phyloP scores from a whole-genome alignment of 2,329 filamentous ascomycete species.

The Nigrospora oryzae region DNA sequence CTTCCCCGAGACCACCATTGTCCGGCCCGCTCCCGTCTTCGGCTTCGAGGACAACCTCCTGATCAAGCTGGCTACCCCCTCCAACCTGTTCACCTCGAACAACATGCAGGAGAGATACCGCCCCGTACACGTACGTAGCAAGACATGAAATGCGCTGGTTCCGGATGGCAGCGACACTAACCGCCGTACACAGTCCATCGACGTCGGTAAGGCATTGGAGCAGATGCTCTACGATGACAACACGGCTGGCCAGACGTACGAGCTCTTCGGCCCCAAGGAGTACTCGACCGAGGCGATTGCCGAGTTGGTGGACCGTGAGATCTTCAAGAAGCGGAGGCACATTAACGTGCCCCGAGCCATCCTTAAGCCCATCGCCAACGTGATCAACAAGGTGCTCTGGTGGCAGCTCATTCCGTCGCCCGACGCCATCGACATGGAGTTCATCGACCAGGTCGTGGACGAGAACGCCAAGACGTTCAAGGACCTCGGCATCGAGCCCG shows the following conservation, averaged over 20 bases:
- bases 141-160: background rate
- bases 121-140: constrained; percentile 70
- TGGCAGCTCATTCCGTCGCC: constrained; percentile 69
- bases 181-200: constrained; percentile 55
- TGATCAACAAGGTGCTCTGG: constrained; percentile 80
- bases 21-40: constrained; percentile 87
- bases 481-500: constrained; percentile 83
- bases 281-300: constrained; percentile 86
- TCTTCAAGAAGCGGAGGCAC: constrained; percentile 80
- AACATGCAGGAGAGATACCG: constrained; percentile 86
- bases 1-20: constrained; percentile 95
- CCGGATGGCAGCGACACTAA: background rate
- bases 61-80: constrained; percentile 70
- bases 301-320: constrained; percentile 83
- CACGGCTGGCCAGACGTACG: constrained; percentile 84
- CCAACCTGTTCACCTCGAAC: constrained; percentile 83
- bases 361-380: constrained; percentile 63
- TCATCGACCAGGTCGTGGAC: constrained; percentile 88
- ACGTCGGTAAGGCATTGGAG: constrained; percentile 84
- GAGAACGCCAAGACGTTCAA: constrained; percentile 88
- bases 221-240: constrained; percentile 84
- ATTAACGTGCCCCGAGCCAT: constrained; percentile 81
- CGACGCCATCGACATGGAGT: constrained; percentile 86
- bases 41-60: constrained; percentile 92
- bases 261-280: constrained; percentile 88